phyloP scores from a whole-genome alignment of 805 yeast species.

The Candida silvatica region DNA sequence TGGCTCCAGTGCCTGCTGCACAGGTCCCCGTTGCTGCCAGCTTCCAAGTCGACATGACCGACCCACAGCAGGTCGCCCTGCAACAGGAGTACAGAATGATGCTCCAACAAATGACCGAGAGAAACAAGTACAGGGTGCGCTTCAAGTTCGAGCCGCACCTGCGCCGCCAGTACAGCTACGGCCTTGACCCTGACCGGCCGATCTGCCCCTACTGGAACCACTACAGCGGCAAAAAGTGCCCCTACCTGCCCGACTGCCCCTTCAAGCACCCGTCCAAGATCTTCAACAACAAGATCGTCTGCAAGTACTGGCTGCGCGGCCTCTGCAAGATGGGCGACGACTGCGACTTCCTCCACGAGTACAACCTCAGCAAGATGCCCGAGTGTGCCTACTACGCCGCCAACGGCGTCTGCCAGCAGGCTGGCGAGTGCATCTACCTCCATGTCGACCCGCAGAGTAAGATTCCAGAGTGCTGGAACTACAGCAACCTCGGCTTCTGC shows the following conservation, averaged over 20 bases:
- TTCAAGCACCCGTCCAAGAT: conserved; percentile 66
- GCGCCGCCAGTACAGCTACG: conserved; percentile 70
- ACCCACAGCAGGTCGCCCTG: conserved; percentile 8
- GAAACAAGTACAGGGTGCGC: conserved; percentile 5
- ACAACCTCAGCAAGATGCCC: conserved; percentile 90
- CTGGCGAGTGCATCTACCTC: conserved; percentile 87
- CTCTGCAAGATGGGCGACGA: conserved; percentile 93
- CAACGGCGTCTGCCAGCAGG: conserved; percentile 81
- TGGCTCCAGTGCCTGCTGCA: too few species aligned
- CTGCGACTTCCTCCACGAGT: conserved; percentile 94
- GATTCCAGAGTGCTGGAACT: conserved; percentile 81
- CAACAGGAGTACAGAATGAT: conserved; percentile 6
- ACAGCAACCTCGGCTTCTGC: conserved; percentile 79
- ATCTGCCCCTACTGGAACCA: conserved; percentile 67
- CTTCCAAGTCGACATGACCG: conserved; percentile 2
- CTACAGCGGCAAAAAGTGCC: conserved; percentile 56
- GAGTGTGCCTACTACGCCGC: conserved; percentile 86
- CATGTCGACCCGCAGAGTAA: conserved; percentile 87
- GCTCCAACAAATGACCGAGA: conserved; percentile 9
- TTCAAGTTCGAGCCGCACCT: conserved; percentile 77
- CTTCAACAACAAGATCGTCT: conserved; percentile 73
- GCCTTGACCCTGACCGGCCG: conserved; percentile 84
- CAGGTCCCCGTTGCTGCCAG: too few species aligned
- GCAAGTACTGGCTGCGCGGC: conserved; percentile 98
- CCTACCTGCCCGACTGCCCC: conserved; percentile 78